Percentiles rank a stretch among this genome's conserved stretches.
phyloP scores from a whole-genome alignment of 2,329 filamentous ascomycete genomes.

The Coniochaeta ligniaria region DNA sequence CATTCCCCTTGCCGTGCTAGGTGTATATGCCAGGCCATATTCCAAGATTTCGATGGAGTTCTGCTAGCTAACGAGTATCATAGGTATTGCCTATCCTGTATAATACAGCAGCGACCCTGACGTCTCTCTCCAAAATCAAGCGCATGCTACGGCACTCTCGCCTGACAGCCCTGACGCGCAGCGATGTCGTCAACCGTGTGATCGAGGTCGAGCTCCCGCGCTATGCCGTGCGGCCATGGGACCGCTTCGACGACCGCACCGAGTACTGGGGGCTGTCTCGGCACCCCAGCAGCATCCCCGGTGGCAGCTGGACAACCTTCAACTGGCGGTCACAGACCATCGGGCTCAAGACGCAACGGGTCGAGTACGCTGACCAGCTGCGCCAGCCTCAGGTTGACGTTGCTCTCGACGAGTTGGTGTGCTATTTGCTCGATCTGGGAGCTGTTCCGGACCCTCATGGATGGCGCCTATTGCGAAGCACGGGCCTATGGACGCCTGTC shows the following conservation, averaged over 20 bases:
- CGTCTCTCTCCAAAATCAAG: slow-evolving; percentile 53
- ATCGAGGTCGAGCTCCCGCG: slow-evolving; percentile 61
- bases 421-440: slow-evolving; percentile 56
- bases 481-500: slow-evolving; percentile 53
- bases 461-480: slow-evolving; percentile 48
- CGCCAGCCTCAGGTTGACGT: slow-evolving; percentile 46
- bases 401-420: slow-evolving; percentile 51
- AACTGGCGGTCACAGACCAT: slow-evolving; percentile 59
- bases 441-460: slow-evolving; percentile 53
- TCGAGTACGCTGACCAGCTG: slow-evolving; percentile 54
- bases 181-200: slow-evolving; percentile 57
- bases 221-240: slow-evolving; percentile 54
- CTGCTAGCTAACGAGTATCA: too few species aligned
- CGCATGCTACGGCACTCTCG: slow-evolving; percentile 48
- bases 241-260: slow-evolving; percentile 42
- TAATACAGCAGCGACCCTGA: slow-evolving; percentile 53
- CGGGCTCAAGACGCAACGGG: slow-evolving; percentile 53
- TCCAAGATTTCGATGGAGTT: too few species aligned
- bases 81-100: slow-evolving; percentile 52
- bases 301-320: slow-evolving; percentile 58
- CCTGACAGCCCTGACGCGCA: slow-evolving; percentile 53
- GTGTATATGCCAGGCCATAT: slow-evolving; percentile 22
- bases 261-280: slow-evolving; percentile 52
- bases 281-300: slow-evolving; percentile 45
- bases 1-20: slow-evolving; percentile 25